Evolutionary conservation across 352 stramenopile species (phyloP), one percentile per base, ranked within the genome.

Genomic region (Phytophthora tentaculata): DNA sequence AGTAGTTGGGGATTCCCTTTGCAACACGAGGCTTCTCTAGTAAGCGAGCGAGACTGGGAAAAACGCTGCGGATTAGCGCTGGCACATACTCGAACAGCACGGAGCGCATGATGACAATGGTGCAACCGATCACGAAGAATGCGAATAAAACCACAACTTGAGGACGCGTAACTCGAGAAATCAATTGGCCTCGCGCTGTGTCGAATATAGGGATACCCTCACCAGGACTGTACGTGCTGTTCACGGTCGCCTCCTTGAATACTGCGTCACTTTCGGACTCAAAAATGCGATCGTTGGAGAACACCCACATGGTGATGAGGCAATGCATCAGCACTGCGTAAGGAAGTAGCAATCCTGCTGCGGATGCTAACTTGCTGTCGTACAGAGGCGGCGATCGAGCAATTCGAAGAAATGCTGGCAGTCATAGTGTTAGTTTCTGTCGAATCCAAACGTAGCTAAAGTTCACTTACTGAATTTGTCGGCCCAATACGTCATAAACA

Each of bases 231-330:
- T 29, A 67, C 24, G 20, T 65, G 44, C 56, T 68, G 35, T 69
- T 81, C 8, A 28, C n/a, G 2, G 23, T 39, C 2, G 47, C 41
- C 26, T 52, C 10, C 26, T 66, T 23, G 0, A 56, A 24, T 17
- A n/a, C n/a, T 37, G 49, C 53, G n/a, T 79, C 73, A 4, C 60
- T 61, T 24, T 73, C 81, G 10, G 78, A 85, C 67, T 93, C 82
- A 59, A 95, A 95, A 61, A 95, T 94, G 55, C 76, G 71, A n/a
- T 83, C 77, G 67, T 95, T 95, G 22, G 88, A 95, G 61, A 91
- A 94, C 88, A 95, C 93, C 88, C 88, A 95, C 74, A 95, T 81
- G 0, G 81, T 85, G 12, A 94, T 64, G 22, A 94, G 64, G 35
- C 78, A 90, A 63, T 94, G 88, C 26, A 92, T 62, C 13, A 95